phyloP scores from a whole-genome alignment of 1,284 basidiomycete species.

The Mycosarcoma mackinlayi region DNA sequence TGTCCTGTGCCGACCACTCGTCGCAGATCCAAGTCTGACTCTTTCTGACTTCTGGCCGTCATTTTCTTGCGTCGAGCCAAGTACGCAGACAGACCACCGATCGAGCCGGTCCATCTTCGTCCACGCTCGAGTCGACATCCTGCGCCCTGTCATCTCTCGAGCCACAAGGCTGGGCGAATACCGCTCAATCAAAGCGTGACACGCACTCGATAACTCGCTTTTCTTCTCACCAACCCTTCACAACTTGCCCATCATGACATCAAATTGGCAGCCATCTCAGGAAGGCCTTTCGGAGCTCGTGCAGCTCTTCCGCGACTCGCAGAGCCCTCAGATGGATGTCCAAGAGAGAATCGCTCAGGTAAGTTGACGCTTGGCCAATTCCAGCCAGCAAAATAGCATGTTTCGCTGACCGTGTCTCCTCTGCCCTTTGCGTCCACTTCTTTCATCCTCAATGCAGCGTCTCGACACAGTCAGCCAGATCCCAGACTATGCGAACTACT shows the following conservation, averaged over 20 bases:
- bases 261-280: constrained; percentile 59
- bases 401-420: neutral
- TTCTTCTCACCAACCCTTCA: neutral
- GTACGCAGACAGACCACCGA: too few relatives aligned
- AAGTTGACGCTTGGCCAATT: constrained; percentile 5
- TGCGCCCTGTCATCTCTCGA: too few relatives aligned
- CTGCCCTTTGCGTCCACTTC: too few relatives aligned
- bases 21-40: neutral
- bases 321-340: constrained; percentile 57
- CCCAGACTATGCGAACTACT: constrained; percentile 85
- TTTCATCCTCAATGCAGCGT: constrained; percentile 28
- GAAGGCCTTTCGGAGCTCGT: constrained; percentile 61
- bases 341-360: constrained; percentile 60
- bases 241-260: constrained; percentile 31
- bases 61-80: neutral
- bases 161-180: neutral
- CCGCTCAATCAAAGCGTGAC: neutral
- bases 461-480: constrained; percentile 61
- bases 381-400: too few relatives aligned
- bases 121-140: too few relatives aligned
- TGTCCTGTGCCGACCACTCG: neutral
- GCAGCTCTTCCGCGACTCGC: constrained; percentile 63
- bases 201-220: neutral
- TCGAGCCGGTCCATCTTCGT: too few relatives aligned
- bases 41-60: neutral